These are phyloP conservation scores for Pestalotiopsis sp. DNA, from an alignment of 2,329 filamentous ascomycete species.

Conservation along the genomic window DNA sequence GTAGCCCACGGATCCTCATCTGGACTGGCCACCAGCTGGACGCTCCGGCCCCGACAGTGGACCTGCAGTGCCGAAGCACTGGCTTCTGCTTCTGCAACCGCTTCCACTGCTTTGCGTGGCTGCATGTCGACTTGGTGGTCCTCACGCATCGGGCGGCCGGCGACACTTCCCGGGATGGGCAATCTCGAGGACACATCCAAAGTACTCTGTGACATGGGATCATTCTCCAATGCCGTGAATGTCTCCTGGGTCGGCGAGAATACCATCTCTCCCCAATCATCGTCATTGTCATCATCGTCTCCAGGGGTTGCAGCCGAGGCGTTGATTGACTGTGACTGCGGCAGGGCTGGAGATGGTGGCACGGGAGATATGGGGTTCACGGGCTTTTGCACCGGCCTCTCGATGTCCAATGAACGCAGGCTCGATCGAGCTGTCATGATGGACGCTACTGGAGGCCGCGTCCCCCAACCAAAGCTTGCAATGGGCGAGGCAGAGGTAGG, in stretches of 20 bases:
- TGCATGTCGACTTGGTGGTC: not conserved
- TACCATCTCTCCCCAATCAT: conserved; percentile 66
- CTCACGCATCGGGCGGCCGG: not conserved
- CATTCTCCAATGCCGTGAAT: conserved; percentile 2
- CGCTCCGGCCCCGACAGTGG: not conserved
- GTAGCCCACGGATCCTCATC: not conserved
- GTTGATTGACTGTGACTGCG: not conserved
- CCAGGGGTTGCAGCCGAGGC: not conserved
- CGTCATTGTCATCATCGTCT: conserved; percentile 40
- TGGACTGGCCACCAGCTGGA: not conserved
- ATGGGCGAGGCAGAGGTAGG: not conserved
- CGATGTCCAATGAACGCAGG: not conserved
- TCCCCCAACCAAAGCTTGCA: conserved; percentile 28
- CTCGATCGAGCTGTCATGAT: not conserved
- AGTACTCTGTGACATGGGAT: too few species aligned
- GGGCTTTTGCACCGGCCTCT: not conserved
- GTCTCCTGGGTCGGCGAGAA: conserved; percentile 35
- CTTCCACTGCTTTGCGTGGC: not conserved
- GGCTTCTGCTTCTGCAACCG: not conserved
- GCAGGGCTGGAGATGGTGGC: conserved; percentile 7
- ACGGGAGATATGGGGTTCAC: not conserved
- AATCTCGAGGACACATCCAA: not conserved
- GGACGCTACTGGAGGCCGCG: conserved; percentile 6
- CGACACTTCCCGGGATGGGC: not conserved
- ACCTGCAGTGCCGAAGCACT: not conserved